These are phyloP conservation scores for Physaria fendleri DNA, from an alignment of 345 rosid species.

Conservation along the genomic window DNA sequence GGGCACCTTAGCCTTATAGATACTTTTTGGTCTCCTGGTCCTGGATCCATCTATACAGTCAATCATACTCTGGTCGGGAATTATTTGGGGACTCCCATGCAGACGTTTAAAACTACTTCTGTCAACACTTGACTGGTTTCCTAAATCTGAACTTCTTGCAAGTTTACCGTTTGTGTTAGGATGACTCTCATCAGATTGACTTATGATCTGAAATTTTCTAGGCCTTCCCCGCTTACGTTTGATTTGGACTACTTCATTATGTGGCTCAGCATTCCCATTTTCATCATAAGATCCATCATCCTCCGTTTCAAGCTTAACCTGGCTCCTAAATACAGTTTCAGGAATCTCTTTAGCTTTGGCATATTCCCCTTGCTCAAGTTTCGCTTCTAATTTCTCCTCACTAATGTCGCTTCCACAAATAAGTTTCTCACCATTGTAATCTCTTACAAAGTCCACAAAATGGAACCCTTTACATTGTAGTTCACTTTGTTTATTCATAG, in stretches of 20 bases:
- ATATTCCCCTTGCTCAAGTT: not conserved
- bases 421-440: not conserved
- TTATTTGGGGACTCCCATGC: conserved; percentile 25
- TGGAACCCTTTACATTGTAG: conserved; percentile 48
- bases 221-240: conserved; percentile 40
- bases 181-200: conserved; percentile 3
- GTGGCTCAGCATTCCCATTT: not conserved
- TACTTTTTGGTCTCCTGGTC: conserved; percentile 28
- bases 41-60: conserved; percentile 25
- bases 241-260: not conserved
- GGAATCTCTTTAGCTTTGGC: not conserved
- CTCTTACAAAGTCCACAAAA: conserved; percentile 56
- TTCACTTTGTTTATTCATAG: conserved; percentile 68
- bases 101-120: not conserved
- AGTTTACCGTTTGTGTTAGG: conserved; percentile 1
- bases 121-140: conserved; percentile 6
- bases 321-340: not conserved
- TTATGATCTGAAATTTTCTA: conserved; percentile 14
- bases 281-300: conserved; percentile 5
- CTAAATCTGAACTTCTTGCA: not conserved
- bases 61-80: conserved; percentile 5
- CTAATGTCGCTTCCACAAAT: not conserved
- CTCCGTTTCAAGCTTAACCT: conserved; percentile 1
- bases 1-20: conserved; percentile 1
- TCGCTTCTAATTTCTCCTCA: conserved; percentile 2